Evolutionary conservation across 2,329 filamentous ascomycete species (phyloP), one percentile per base, ranked within the genome.

Genomic region (Esteya vermicola): DNA sequence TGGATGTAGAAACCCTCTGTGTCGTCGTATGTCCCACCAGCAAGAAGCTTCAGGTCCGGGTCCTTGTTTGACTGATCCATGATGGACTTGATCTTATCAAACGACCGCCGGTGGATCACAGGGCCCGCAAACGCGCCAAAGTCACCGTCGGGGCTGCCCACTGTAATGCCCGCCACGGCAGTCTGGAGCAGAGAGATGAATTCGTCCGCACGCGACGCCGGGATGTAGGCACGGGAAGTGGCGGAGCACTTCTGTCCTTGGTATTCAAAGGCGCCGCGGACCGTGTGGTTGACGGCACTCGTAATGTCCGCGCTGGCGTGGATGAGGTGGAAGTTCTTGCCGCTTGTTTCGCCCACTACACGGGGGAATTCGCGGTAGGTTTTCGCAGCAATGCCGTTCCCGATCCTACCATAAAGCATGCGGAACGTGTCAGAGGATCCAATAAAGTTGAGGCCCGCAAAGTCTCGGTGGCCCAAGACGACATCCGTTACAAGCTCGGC

Each of bases 391-490:
- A 86, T 77, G 6, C 83, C 82, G 18, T 93, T 67, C 10, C 85
- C 84, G 52, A 95, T 94, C 57, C 85, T 75, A 16, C 85, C 85
- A 57, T 91, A 94, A 10, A 96, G 68, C 54, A 77, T 76, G 46
- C 85, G 80, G 77, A 96, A 95, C 22, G 96, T 84, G 37, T 77
- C 76, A 1, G 89, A 95, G 64, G 82, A 91, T 45, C 89, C 89
- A 1, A 88, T 96, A 68, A 88, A 96, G 67, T 95, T 86, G 19
- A 96, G 75, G n/a, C 83, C 81, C 9, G 88, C 81, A 52, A 96
- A 91, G 44, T 93, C 69, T 50, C 67, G 75, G 66, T 91, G 85
- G 39, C 69, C 68, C 33, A 95, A 71, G 9, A 84, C 81, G 26
- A 72, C 70, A 56, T 78, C 76, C 43, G 88, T 95, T 43, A 95